Base-by-base conservation (phyloP, 768 basidiomycete species). In the Auricularia sp. region DNA sequence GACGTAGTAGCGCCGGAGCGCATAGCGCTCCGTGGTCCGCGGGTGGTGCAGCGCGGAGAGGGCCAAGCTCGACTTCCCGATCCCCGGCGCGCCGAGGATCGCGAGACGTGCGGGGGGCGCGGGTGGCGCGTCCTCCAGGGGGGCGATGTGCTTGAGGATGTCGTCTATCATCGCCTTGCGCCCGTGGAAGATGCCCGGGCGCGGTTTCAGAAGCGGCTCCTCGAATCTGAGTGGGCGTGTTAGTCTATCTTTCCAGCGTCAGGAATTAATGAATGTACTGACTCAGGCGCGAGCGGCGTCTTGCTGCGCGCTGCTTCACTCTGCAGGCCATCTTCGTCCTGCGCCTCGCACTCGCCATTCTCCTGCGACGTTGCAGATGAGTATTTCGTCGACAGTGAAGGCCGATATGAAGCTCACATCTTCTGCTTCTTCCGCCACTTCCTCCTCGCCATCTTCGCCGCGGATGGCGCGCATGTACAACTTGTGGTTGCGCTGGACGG, bases 21-120 rank as follows among this genome's bases (percentile, higher is more conserved):
- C 56, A 5, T 59, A 59, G 56, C 56, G 56, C 13, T 18, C 56
- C 21, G 7, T 24, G 29, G 56, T 59, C 29, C 56, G 56, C 56
- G 56, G 7, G 56, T 59, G 24, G 56, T 59, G 56, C 56, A 59
- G 34, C 56, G 24, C 56, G 56, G 56, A 11, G 29, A 59, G 56
- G 56, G 56, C 56, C 56, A 59, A 59, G 56, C 56, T 59, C 56
- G 56, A 59, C 56, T 59, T 59, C 29, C 56, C 56, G 29, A 59
- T 59, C 13, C 56, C 56, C 34, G 56, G 56, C 29, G 56, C 56
- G 24, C 56, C 56, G 56, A 59, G 56, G 24, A 59, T 34, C 16
- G 39, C 62, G 14, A 33, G 14, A 8, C 56, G 56, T 14, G 34
- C 56, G 56, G 56, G 7, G 56, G 24, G 10, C 13, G 56, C 3